These are phyloP conservation scores for Xylariaceae sp. DNA, from an alignment of 2,329 filamentous ascomycete species.

Conservation along the genomic window DNA sequence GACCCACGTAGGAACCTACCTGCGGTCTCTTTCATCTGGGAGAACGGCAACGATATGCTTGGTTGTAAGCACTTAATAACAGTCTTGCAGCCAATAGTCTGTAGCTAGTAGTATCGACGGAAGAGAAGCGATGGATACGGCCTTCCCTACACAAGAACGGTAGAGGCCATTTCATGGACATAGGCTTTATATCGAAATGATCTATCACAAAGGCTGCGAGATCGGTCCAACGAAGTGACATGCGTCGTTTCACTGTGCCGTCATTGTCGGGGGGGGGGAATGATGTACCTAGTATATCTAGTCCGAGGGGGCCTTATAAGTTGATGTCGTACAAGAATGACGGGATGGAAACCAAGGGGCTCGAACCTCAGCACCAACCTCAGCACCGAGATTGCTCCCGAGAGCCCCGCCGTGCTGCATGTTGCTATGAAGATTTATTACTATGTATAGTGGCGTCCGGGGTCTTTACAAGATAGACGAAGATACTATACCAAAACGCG, in stretches of 20 bases:
- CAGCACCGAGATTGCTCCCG: slow-evolving; percentile 25
- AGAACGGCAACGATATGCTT: not conserved
- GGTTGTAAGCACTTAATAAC: slow-evolving; percentile 7
- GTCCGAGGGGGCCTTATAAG: slow-evolving; percentile 13
- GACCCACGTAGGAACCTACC: slow-evolving; percentile 1
- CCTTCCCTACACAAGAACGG: not conserved
- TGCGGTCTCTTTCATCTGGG: not conserved
- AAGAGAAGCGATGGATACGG: not conserved
- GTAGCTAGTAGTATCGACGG: slow-evolving; percentile 1
- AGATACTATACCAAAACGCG: slow-evolving; percentile 8
- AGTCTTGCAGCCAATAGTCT: not conserved
- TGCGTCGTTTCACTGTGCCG: slow-evolving; percentile 20
- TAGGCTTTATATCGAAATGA: slow-evolving; percentile 10
- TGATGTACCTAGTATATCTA: slow-evolving; percentile 18
- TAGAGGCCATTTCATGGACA: slow-evolving; percentile 8
- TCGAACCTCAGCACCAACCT: slow-evolving; percentile 6
- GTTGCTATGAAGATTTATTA: not conserved
- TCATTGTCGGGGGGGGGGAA: slow-evolving; percentile 6
- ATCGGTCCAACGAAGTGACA: slow-evolving; percentile 24
- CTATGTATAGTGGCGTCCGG: not conserved
- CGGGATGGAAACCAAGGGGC: not conserved
- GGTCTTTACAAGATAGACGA: not conserved
- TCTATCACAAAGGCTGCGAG: slow-evolving; percentile 26
- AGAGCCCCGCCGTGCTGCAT: slow-evolving; percentile 21
- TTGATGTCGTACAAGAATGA: slow-evolving; percentile 5